A percentile compares a stretch with the other conserved stretches of the same genome.
phyloP scores from a whole-genome alignment of 129 eudicot species.

The Chrysanthemum seticuspe region DNA sequence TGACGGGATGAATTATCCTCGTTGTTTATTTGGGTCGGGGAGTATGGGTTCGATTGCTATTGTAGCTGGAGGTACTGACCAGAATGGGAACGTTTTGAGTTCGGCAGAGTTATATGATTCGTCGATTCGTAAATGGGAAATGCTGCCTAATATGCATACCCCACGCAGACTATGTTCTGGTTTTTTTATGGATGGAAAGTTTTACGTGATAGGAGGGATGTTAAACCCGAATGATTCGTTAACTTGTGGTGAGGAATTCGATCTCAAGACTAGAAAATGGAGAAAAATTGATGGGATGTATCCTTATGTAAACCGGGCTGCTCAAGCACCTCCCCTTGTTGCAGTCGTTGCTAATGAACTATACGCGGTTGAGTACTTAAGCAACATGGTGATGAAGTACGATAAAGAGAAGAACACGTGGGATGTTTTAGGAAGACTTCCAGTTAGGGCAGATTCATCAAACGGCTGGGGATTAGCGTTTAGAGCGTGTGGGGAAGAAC shows the following conservation, averaged over 20 bases:
- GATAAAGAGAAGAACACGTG: slow-evolving; percentile 54
- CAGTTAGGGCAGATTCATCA: slow-evolving; percentile 59
- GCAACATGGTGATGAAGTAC: slow-evolving; percentile 57
- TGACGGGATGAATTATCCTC: slow-evolving; percentile 56
- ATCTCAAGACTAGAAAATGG: slow-evolving; percentile 53
- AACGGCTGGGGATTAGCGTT: slow-evolving; percentile 83
- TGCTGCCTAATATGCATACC: slow-evolving; percentile 56
- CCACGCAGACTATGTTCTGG: slow-evolving; percentile 64
- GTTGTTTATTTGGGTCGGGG: slow-evolving; percentile 68
- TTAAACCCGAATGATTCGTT: slow-evolving; percentile 47
- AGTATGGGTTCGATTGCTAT: slow-evolving; percentile 62
- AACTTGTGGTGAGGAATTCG: slow-evolving; percentile 67
- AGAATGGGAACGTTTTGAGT: slow-evolving; percentile 48
- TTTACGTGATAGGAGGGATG: slow-evolving; percentile 81
- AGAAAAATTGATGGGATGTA: slow-evolving; percentile 58
- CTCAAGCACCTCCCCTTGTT: slow-evolving; percentile 81
- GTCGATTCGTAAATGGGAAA: slow-evolving; percentile 52
- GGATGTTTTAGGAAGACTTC: slow-evolving; percentile 66
- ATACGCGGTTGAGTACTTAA: slow-evolving; percentile 55
- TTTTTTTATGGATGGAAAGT: slow-evolving; percentile 67
- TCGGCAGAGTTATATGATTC: slow-evolving; percentile 72
- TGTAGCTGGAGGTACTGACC: slow-evolving; percentile 77
- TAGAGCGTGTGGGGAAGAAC: slow-evolving; percentile 56
- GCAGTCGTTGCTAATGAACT: slow-evolving; percentile 67
- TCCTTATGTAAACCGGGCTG: slow-evolving; percentile 57